Evolutionary conservation across 768 basidiomycete species (phyloP), one percentile per base, ranked within the genome.

Genomic region (Suillus sp.): DNA sequence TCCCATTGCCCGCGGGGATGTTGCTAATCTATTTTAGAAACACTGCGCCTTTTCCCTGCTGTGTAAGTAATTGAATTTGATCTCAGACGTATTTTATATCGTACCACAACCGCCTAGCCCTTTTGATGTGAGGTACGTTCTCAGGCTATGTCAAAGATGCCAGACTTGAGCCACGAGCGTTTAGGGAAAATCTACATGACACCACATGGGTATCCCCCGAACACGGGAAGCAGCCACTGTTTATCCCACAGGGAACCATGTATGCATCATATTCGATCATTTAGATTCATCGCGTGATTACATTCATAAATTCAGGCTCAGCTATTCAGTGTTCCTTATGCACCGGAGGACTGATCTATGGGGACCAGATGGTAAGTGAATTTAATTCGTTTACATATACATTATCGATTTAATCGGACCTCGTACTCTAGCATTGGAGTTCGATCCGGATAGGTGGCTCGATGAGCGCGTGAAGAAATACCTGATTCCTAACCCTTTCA

Each of bases 391-490:
- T 40, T 32, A 51, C 18, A 13, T 2, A 22, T 10, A 9, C 4
- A 16, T 45, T 57, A 25, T 27, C 2, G 27, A 63, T 35, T 37
- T 20, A 20, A 16, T 47, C 47, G 14, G 14, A 47, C 2, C 6
- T 20, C n/a, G n/a, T 57, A 6, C 1, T 7, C 37, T 56, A 68
- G 74, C 73, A 14, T 61, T 69, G 22, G 66, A 69, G 27, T 80
- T 80, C 56, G 79, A 81, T 45, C 79, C 80, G 2, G 77, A 80
- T 50, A 72, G 79, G 14, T 80, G 79, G 72, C 68, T 80, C 13
- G 79, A 80, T 38, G 72, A 70, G 13, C 68, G 80, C 27, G 62
- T 79, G 27, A 68, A 50, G 42, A 74, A 69, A 64, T 75, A 78
- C 61, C 66, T 81, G 11, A 72, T 66, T 9, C 72, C 78, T 1